Evolutionary conservation across 139 green algal genomes (phyloP).

Genomic region (Chlamydomonas schloesseri): DNA sequence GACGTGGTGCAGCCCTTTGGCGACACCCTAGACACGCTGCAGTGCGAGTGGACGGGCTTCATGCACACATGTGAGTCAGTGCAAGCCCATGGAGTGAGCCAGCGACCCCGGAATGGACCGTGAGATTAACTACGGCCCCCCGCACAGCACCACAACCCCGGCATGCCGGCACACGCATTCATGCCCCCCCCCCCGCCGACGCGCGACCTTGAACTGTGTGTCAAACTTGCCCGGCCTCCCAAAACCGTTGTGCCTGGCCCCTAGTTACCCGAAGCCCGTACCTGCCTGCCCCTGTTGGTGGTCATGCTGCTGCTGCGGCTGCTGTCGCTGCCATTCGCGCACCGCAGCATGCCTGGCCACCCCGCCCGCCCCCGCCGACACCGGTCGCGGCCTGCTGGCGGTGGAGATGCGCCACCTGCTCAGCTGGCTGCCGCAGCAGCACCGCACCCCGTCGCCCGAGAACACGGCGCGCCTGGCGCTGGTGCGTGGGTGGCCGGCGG

Average conservation of each 20-base stretch:
- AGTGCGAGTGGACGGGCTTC: not conserved
- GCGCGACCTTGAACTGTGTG: no score
- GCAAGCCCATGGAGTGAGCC: no score
- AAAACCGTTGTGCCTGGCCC: not conserved
- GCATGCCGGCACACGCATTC: not conserved
- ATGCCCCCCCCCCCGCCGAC: no score
- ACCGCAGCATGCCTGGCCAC: not conserved
- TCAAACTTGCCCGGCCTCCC: no score
- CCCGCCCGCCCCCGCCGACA: not conserved
- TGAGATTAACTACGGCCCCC: no score
- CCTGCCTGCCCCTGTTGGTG: no score
- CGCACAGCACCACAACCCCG: no score
- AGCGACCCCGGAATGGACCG: no score
- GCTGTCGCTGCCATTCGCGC: no score
- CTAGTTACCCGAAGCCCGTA: no score
- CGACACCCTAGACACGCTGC: not conserved
- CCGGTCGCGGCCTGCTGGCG: not conserved
- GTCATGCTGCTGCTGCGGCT: no score
- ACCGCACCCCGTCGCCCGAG: not conserved
- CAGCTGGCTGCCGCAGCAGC: not conserved
- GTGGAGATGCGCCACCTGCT: not conserved
- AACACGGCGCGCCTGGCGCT: not conserved
- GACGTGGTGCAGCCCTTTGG: not conserved
- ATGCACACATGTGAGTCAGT: not conserved
- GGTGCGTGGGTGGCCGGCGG: not conserved